These are phyloP conservation scores for Trichoderma sp. DNA, from an alignment of 2,329 filamentous ascomycete species.

Conservation along the genomic window DNA sequence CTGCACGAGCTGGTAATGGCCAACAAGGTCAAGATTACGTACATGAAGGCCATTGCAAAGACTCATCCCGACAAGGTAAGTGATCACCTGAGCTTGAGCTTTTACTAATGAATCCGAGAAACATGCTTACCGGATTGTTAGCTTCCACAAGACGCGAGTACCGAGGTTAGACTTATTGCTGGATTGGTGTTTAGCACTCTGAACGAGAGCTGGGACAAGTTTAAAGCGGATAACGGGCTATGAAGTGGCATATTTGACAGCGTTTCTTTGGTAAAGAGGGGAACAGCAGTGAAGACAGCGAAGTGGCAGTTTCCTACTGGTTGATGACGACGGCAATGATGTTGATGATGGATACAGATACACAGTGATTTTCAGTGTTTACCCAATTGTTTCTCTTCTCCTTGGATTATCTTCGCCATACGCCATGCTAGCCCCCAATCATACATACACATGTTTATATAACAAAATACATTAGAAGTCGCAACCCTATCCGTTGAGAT, in stretches of 20 bases:
- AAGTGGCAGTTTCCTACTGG: not conserved
- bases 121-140: slow-evolving; percentile 32
- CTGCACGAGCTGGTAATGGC: slow-evolving; percentile 91
- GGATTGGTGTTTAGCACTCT: slow-evolving; percentile 66
- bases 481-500: not conserved
- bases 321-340: not conserved
- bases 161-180: slow-evolving; percentile 66
- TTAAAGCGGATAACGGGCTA: slow-evolving; percentile 68
- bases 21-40: slow-evolving; percentile 93
- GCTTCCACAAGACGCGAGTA: slow-evolving; percentile 65
- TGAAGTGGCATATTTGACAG: slow-evolving; percentile 33
- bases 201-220: slow-evolving; percentile 74
- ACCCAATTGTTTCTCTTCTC: not conserved
- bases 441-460: slow-evolving; percentile 5
- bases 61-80: slow-evolving; percentile 96
- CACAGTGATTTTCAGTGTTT: not conserved
- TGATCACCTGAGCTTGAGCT: not conserved
- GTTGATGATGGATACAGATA: slow-evolving; percentile 8
- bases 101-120: too few species aligned
- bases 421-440: slow-evolving; percentile 22
- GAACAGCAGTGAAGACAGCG: not conserved
- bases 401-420: slow-evolving; percentile 13
- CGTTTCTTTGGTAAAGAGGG: not conserved
- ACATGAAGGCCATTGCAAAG: slow-evolving; percentile 99
- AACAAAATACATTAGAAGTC: not conserved